A percentile compares a stretch with the other conserved stretches of the same genome.
phyloP scores from a whole-genome alignment of 768 basidiomycete genomes.

The Collybia sordida region DNA sequence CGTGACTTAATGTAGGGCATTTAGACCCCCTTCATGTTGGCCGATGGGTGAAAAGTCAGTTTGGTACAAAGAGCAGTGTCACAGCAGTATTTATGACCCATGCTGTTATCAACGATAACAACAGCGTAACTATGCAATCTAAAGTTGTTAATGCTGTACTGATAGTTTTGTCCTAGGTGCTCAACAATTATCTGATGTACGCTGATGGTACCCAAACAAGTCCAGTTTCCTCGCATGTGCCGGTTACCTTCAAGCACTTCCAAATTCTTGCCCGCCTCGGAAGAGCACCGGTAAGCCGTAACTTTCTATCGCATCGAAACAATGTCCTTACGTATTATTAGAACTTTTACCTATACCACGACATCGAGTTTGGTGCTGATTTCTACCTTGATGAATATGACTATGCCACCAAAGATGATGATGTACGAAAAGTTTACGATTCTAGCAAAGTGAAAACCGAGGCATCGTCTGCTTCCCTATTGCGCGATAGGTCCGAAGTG shows the following conservation, averaged over 20 bases:
- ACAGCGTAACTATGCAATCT: slow-evolving; percentile 29
- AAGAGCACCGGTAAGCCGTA: slow-evolving; percentile 50
- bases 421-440: slow-evolving; percentile 14
- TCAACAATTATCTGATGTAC: slow-evolving; percentile 42
- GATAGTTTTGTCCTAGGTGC: slow-evolving; percentile 33
- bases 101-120: slow-evolving; percentile 68
- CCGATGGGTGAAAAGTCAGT: slow-evolving; percentile 58
- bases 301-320: neutral
- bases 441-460: slow-evolving; percentile 42
- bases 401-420: slow-evolving; percentile 44
- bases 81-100: slow-evolving; percentile 73
- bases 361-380: slow-evolving; percentile 64
- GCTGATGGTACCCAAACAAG: slow-evolving; percentile 23
- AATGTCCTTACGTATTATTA: slow-evolving; percentile 18
- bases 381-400: slow-evolving; percentile 74
- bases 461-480: slow-evolving; percentile 25
- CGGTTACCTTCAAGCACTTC: slow-evolving; percentile 77
- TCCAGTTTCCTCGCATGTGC: slow-evolving; percentile 42
- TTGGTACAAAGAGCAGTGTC: slow-evolving; percentile 53
- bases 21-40: slow-evolving; percentile 59
- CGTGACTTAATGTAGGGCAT: neutral
- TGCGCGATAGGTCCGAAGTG: slow-evolving; percentile 12
- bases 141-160: neutral
- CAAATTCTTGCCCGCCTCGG: slow-evolving; percentile 70
- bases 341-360: slow-evolving; percentile 55